A percentile compares a stretch with the other conserved stretches of the same genome.
Evolutionary conservation across 306 rosid species (phyloP).

Genomic region (Vigna unguiculata): DNA sequence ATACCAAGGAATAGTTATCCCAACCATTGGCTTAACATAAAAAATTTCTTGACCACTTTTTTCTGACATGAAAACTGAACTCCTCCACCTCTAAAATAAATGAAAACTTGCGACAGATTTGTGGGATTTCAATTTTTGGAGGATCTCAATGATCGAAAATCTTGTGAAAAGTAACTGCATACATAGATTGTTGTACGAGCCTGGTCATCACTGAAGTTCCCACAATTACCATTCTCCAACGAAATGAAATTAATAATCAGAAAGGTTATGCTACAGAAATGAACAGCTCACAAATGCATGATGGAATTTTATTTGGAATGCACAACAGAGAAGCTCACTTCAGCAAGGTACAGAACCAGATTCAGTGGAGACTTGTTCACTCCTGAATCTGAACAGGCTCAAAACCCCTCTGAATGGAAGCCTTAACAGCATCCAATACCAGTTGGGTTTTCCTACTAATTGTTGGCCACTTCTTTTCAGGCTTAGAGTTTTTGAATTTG

Average conservation of each 20-base stretch:
- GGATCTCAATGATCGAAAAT: too few species aligned
- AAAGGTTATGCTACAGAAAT: neutral
- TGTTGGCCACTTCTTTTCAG: slow-evolving; percentile 73
- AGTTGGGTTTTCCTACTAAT: slow-evolving; percentile 75
- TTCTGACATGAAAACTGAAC: too few species aligned
- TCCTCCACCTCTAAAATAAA: too few species aligned
- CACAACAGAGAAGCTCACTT: neutral
- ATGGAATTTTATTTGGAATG: slow-evolving; percentile 22
- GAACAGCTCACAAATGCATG: slow-evolving; percentile 14
- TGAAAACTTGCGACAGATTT: too few species aligned
- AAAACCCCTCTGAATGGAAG: slow-evolving; percentile 63
- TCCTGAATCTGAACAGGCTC: slow-evolving; percentile 53
- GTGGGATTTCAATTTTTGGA: too few species aligned
- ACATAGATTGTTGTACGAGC: too few species aligned
- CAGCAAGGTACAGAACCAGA: neutral
- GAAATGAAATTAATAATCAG: neutral
- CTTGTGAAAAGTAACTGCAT: too few species aligned
- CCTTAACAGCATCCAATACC: slow-evolving; percentile 70
- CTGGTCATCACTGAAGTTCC: neutral
- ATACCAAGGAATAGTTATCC: too few species aligned
- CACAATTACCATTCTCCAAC: neutral
- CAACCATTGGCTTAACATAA: too few species aligned
- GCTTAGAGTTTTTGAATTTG: slow-evolving; percentile 53
- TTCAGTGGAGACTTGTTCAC: neutral
- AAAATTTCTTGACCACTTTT: too few species aligned